Evolutionary conservation across 352 stramenopile genomes (phyloP).

Genomic region (Pythium vanterpoolii): DNA sequence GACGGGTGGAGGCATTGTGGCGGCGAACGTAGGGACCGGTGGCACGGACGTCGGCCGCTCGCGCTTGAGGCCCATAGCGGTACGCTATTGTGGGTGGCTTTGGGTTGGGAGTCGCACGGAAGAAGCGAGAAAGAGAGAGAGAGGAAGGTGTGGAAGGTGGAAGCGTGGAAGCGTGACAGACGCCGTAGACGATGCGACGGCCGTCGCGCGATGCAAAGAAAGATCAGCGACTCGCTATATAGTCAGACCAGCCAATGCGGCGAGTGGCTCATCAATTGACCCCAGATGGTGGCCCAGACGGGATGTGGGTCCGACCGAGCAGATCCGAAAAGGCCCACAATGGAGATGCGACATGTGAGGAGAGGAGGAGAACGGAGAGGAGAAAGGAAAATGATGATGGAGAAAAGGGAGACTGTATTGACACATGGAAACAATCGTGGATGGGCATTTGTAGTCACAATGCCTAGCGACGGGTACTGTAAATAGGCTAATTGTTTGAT

Average conservation of each 20-base stretch:
- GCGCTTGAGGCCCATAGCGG: constrained; percentile 15
- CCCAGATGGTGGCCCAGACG: constrained; percentile 1
- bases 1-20: neutral
- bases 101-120: neutral
- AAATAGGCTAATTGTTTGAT: too few species aligned
- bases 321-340: neutral
- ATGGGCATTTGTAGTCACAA: neutral
- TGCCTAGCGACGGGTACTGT: neutral
- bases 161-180: neutral
- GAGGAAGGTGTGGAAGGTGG: neutral
- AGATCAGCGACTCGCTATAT: constrained; percentile 2
- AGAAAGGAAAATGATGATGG: neutral
- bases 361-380: neutral
- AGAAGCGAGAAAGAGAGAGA: neutral
- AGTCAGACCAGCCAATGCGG: constrained; percentile 4
- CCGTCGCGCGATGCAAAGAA: neutral
- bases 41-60: neutral
- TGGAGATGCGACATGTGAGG: neutral
- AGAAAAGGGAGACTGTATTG: neutral
- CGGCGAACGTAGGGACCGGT: neutral
- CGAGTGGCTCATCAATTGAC: neutral
- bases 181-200: neutral
- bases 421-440: neutral
- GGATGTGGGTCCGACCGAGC: constrained; percentile 1
- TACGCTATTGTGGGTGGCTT: neutral